Evolutionary conservation across 345 rosid genomes (phyloP), one percentile per base, ranked within the genome.

Genomic region (Eutrema yunnanense): DNA sequence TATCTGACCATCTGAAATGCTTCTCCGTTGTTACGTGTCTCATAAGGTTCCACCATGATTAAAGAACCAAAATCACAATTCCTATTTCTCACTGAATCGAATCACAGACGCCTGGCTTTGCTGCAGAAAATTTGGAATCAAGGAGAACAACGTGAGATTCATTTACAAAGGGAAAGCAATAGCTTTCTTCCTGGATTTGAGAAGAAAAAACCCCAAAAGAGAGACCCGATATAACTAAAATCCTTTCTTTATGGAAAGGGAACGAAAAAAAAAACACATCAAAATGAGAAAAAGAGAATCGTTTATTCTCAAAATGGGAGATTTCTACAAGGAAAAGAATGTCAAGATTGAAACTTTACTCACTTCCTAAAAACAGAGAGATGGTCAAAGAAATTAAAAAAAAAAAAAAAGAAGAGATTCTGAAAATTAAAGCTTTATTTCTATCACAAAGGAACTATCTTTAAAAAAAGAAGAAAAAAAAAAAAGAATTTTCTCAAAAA

Each of bases 1-100:
- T 87, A 87, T 79, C 85, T 83, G 22, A 88, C 73, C 62, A 86
- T 83, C 80, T 86, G 91, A 65, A 75, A 89, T 65, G 82, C 56
- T 73, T 71, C 84, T 58, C 76, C 89, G 38, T 56, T 54, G 64
- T 67, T 76, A 6, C 77, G 73, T 74, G 82, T 71, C 80, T 79
- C 88, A 47, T 69, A 82, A 65, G 82, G 74, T 67, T 64, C 83
- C 81, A 78, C 90, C 93, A 87, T 82, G 79, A 68, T 69, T 72
- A 57, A 57, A 77, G 76, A 58, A 77, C 9, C 60, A 43, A 46
- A 62, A 40, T 22, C 66, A 5, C 34, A 44, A 69, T 47, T 2
- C 16, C 30, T 76, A 37, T 69, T 19, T 62, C 63, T 63, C 58
- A 47, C 50, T 62, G 59, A 67, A 68, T 52, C 34, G 76, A 40